Conservation (phyloP, 1,284 basidiomycete genomes). For the Tilletia indica region DNA sequence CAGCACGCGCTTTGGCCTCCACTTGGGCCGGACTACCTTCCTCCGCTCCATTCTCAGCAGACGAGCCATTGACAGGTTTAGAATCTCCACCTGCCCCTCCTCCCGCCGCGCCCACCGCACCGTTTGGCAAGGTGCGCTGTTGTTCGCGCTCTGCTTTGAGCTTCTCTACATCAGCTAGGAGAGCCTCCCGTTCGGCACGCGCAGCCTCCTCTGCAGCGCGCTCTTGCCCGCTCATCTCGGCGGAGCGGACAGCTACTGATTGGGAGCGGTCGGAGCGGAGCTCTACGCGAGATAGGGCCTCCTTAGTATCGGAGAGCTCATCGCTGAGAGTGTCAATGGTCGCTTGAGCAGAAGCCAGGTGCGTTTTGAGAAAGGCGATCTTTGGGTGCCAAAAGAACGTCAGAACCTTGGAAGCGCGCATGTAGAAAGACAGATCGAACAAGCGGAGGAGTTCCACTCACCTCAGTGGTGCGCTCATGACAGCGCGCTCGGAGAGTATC, state of each 20-base stretch:
- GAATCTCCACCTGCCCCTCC: not conserved
- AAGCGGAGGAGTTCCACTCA: constrained; percentile 22
- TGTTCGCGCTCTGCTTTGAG: constrained; percentile 12
- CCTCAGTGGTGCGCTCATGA: constrained; percentile 29
- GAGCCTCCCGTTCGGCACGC: not conserved
- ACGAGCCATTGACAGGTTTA: not conserved
- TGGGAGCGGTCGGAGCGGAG: constrained; percentile 11
- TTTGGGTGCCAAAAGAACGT: not conserved
- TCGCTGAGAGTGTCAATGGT: constrained; percentile 23
- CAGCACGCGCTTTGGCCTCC: constrained; percentile 8
- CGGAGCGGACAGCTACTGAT: constrained; percentile 11
- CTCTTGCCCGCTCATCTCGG: constrained; percentile 17
- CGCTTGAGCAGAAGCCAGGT: constrained; percentile 20
- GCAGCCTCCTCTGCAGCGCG: constrained; percentile 12
- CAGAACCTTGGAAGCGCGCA: not conserved
- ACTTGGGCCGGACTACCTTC: not conserved
- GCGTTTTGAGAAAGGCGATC: constrained; percentile 10
- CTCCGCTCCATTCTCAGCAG: not conserved
- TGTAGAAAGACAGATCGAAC: constrained; percentile 16
- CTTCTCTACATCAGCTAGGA: constrained; percentile 6
- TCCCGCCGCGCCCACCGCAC: not conserved
- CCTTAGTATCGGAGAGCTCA: constrained; percentile 22
- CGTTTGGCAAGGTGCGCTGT: not conserved
- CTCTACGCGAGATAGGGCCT: constrained; percentile 26
- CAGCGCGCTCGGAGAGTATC: constrained; percentile 27